Conservation (phyloP, 2,329 filamentous ascomycete species). For the Rutstroemia sp. region DNA sequence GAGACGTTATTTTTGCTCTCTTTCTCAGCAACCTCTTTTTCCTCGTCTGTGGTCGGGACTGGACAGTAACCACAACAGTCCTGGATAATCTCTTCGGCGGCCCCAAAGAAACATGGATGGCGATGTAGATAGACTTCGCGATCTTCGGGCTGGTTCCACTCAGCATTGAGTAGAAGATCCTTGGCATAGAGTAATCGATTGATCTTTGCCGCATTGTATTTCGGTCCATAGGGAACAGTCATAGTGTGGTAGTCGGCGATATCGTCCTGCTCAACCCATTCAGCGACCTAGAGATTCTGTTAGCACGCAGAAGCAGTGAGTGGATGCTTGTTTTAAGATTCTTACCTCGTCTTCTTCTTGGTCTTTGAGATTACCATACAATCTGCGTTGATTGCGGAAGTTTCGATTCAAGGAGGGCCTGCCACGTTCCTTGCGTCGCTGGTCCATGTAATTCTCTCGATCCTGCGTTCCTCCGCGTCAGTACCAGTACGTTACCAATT, state of each 20-base stretch:
- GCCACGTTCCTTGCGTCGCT: conserved; percentile 65
- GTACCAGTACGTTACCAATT: neutral
- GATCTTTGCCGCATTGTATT: conserved; percentile 60
- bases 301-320: neutral
- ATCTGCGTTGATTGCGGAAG: conserved; percentile 33
- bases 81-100: conserved; percentile 62
- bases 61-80: conserved; percentile 83
- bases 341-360: conserved; percentile 61
- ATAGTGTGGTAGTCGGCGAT: conserved; percentile 75
- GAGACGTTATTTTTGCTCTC: conserved; percentile 72
- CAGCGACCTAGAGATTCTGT: conserved; percentile 42
- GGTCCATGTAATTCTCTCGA: conserved; percentile 62
- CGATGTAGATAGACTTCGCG: conserved; percentile 73
- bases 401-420: conserved; percentile 48
- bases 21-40: conserved; percentile 61
- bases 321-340: neutral
- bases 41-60: conserved; percentile 58
- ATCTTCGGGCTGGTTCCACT: conserved; percentile 75
- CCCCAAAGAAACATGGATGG: conserved; percentile 79
- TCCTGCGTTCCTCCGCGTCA: conserved; percentile 32
- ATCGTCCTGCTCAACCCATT: conserved; percentile 73
- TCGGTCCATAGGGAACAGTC: conserved; percentile 59
- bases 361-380: conserved; percentile 68
- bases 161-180: conserved; percentile 74
- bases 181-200: conserved; percentile 77